Percentiles rank a stretch among this genome's conserved stretches.
Conservation (phyloP, 148 eudicot genomes). For the Tetragonia tetragonoides region DNA sequence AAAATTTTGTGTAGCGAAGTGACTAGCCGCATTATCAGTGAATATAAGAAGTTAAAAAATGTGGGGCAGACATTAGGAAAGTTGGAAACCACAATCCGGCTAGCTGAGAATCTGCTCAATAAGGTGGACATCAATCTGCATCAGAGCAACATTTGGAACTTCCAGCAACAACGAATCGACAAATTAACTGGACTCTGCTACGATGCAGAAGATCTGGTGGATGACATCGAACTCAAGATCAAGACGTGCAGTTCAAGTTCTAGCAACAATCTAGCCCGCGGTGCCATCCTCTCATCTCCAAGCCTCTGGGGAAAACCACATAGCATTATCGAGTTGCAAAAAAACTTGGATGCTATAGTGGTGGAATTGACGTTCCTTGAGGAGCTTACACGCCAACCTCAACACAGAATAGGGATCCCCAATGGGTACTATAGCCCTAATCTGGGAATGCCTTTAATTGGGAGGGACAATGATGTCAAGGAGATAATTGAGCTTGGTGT, state of each 20-base stretch:
- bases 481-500: neutral
- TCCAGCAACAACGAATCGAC: neutral
- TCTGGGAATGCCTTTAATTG: neutral
- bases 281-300: neutral
- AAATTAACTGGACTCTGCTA: constrained; percentile 9
- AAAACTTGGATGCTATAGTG: constrained; percentile 3
- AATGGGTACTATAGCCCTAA: neutral
- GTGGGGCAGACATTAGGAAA: neutral
- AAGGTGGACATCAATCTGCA: neutral
- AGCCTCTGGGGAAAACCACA: neutral
- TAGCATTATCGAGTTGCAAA: neutral
- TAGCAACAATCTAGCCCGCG: neutral
- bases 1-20: too few relatives aligned
- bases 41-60: neutral
- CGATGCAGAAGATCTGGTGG: constrained; percentile 14
- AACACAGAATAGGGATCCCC: neutral
- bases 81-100: constrained; percentile 1
- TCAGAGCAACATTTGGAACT: neutral
- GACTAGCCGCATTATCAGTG: neutral
- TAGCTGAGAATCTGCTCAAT: neutral
- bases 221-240: neutral
- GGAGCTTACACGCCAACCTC: neutral
- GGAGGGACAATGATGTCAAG: constrained; percentile 5
- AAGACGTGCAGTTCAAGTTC: neutral
- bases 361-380: neutral